Evolutionary conservation across 352 stramenopile genomes (phyloP).

Genomic region (Phytophthora pisi): DNA sequence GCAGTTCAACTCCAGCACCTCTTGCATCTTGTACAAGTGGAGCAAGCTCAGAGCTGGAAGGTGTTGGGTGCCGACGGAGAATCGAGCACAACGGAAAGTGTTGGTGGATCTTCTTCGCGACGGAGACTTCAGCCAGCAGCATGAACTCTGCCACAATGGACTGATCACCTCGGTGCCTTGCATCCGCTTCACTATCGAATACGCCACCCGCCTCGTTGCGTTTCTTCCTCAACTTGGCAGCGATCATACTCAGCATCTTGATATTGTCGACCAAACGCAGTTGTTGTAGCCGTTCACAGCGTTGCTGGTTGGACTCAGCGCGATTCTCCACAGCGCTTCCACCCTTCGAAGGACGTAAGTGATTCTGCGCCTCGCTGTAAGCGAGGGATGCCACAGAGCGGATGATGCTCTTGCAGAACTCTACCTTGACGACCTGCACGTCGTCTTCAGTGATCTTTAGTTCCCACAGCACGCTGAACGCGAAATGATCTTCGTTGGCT

Average conservation of each 20-base stretch:
- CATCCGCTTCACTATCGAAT: not conserved
- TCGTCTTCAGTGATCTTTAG: not conserved
- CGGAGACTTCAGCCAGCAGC: slow-evolving; percentile 98
- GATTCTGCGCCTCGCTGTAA: not conserved
- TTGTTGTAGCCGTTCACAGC: not conserved
- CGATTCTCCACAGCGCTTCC: not conserved
- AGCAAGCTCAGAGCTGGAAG: slow-evolving; percentile 92
- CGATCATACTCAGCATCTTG: not conserved
- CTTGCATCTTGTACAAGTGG: slow-evolving; percentile 70
- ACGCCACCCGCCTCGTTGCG: not conserved
- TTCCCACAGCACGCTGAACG: not conserved
- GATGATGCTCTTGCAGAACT: not conserved
- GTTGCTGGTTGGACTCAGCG: not conserved
- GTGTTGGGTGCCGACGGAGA: slow-evolving; percentile 92
- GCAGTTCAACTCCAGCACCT: slow-evolving; percentile 61
- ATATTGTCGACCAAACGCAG: not conserved
- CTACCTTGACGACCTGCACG: not conserved
- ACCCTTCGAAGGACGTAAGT: not conserved
- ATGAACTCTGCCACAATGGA: slow-evolving; percentile 98
- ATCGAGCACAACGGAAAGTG: slow-evolving; percentile 94
- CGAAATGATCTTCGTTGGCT: not conserved
- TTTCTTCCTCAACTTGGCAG: not conserved
- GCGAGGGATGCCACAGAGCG: not conserved
- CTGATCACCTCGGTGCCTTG: not conserved
- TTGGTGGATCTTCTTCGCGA: slow-evolving; percentile 92